Percentiles rank a stretch among this genome's conserved stretches.
phyloP scores from a whole-genome alignment of 495 filamentous ascomycete species.

The Penicillium robsamsonii region DNA sequence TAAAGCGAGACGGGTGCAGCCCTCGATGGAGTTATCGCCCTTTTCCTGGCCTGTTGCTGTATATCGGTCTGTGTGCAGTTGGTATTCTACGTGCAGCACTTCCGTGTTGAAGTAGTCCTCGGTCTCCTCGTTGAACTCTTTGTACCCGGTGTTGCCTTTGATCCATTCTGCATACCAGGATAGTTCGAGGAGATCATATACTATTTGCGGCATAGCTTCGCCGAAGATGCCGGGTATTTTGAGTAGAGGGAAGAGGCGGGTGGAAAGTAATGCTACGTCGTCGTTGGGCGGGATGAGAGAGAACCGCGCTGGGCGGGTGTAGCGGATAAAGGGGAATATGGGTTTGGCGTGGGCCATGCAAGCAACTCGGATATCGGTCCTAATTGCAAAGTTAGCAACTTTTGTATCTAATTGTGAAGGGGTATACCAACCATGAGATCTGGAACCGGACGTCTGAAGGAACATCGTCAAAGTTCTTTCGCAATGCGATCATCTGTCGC shows the following conservation, averaged over 20 bases:
- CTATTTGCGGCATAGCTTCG: constrained; percentile 31
- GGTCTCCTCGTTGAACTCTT: constrained; percentile 39
- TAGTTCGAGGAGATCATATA: constrained; percentile 42
- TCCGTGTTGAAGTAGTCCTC: constrained; percentile 50
- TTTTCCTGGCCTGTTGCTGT: constrained; percentile 60
- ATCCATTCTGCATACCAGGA: constrained; percentile 47
- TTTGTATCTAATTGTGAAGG: neutral
- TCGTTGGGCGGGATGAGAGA: constrained; percentile 35
- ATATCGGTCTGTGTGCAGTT: constrained; percentile 49
- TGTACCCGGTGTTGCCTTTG: constrained; percentile 31
- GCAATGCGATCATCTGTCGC: constrained; percentile 46
- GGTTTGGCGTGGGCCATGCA: constrained; percentile 46
- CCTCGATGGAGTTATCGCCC: constrained; percentile 49
- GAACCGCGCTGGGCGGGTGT: constrained; percentile 35
- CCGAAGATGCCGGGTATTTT: constrained; percentile 44
- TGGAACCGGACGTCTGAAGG: constrained; percentile 43
- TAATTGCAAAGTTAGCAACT: constrained; percentile 18
- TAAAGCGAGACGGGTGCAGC: constrained; percentile 42
- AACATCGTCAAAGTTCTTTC: constrained; percentile 45
- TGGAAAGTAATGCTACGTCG: constrained; percentile 37
- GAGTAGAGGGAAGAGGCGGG: constrained; percentile 36
- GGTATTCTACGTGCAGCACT: constrained; percentile 45
- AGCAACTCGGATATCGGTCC: constrained; percentile 49
- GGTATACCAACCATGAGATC: constrained; percentile 41
- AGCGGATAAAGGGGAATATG: constrained; percentile 47